Percentiles rank a stretch among this genome's conserved stretches.
phyloP scores from a whole-genome alignment of 345 rosid species.

The Pugionium dolabratum region DNA sequence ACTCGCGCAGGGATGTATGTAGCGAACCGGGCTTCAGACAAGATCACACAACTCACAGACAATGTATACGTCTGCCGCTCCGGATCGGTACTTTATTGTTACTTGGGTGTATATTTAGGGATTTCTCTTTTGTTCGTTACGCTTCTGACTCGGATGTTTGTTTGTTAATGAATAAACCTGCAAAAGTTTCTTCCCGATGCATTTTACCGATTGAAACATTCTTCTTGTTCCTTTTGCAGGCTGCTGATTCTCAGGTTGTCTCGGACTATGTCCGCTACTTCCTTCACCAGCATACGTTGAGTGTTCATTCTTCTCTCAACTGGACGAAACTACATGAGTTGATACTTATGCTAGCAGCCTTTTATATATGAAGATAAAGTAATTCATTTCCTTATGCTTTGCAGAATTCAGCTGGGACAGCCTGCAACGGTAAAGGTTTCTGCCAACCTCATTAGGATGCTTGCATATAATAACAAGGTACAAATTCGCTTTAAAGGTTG shows the following conservation, averaged over 20 bases:
- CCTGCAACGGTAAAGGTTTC: constrained; percentile 99
- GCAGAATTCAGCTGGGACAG: constrained; percentile 92
- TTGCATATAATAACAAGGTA: constrained; percentile 91
- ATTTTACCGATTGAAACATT: too few species aligned
- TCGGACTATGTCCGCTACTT: constrained; percentile 94
- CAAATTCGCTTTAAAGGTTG: constrained; percentile 27
- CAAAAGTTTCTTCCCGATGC: too few species aligned
- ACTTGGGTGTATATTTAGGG: too few species aligned
- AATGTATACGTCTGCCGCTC: constrained; percentile 96
- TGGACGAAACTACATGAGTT: background rate
- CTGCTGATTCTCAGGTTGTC: constrained; percentile 96
- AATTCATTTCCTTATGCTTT: background rate
- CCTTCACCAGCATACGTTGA: constrained; percentile 99
- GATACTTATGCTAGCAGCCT: too few species aligned
- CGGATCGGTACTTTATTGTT: constrained; percentile 99
- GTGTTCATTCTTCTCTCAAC: constrained; percentile 32
- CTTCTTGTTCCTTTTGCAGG: constrained; percentile 47
- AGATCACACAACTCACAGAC: constrained; percentile 90
- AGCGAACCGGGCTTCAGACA: constrained; percentile 94
- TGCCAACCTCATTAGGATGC: constrained; percentile 82
- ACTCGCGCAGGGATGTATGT: constrained; percentile 70
- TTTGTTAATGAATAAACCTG: background rate
- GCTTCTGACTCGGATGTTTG: too few species aligned
- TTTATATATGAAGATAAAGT: constrained; percentile 1
- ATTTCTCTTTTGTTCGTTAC: constrained; percentile 4